Percentiles rank a stretch among this genome's conserved stretches.
Evolutionary conservation across 2,329 filamentous ascomycete genomes (phyloP).

Genomic region (Fusarium xylarioides): DNA sequence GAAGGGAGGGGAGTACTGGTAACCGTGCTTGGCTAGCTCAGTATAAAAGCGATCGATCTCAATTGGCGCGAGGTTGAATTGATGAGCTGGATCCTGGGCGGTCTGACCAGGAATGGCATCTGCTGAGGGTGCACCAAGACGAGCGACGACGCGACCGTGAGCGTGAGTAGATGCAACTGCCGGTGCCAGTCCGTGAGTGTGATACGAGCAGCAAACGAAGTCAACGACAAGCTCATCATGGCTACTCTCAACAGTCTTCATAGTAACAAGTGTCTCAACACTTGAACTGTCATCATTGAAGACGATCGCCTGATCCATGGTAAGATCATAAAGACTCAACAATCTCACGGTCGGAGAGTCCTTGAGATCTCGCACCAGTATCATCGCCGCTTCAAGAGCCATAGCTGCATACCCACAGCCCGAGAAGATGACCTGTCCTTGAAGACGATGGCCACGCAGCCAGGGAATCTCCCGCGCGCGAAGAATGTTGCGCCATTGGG

Average conservation of each 20-base stretch:
- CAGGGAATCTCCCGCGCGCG: background rate
- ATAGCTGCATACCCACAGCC: conserved; percentile 10
- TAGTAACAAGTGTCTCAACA: background rate
- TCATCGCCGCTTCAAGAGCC: conserved; percentile 1
- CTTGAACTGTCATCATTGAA: conserved; percentile 6
- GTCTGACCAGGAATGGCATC: background rate
- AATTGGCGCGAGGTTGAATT: background rate
- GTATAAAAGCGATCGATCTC: conserved; percentile 4
- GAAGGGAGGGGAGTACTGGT: conserved; percentile 1
- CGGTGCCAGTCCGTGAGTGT: background rate
- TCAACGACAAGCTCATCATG: background rate
- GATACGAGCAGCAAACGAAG: conserved; percentile 8
- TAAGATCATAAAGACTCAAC: conserved; percentile 4
- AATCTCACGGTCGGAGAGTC: background rate
- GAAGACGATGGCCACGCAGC: conserved; percentile 4
- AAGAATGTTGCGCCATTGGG: conserved; percentile 12
- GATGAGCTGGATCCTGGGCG: background rate
- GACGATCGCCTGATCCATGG: conserved; percentile 7
- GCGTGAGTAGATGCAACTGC: background rate
- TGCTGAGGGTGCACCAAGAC: background rate
- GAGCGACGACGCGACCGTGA: background rate
- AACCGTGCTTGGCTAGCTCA: conserved; percentile 1
- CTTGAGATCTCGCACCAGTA: background rate
- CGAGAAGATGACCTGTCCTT: conserved; percentile 18
- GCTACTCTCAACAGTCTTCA: background rate